These are phyloP conservation scores for Paramecium biaurelia DNA, from an alignment of 73 alveolate species.

Conservation along the genomic window DNA sequence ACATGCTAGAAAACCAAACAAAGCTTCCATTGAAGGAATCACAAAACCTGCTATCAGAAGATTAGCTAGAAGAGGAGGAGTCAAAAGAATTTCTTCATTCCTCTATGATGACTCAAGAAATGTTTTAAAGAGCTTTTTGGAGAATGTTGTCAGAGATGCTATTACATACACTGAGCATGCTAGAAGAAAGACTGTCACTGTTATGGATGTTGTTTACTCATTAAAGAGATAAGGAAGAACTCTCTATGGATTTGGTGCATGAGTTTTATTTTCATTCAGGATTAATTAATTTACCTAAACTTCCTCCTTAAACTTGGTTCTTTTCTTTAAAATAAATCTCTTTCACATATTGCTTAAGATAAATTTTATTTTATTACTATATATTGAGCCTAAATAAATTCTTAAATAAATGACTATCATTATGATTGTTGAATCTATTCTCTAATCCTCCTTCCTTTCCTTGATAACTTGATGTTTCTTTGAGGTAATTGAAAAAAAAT, in stretches of 20 bases:
- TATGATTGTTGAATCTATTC: neutral
- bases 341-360: neutral
- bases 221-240: conserved; percentile 84
- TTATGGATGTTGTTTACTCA: conserved; percentile 87
- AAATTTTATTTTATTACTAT: neutral
- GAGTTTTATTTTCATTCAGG: neutral
- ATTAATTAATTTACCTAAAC: neutral
- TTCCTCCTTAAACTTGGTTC: neutral
- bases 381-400: neutral
- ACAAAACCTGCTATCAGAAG: conserved; percentile 89
- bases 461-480: neutral
- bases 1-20: conserved; percentile 68
- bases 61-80: conserved; percentile 95
- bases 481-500: neutral
- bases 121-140: conserved; percentile 72
- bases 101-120: conserved; percentile 86
- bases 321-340: neutral
- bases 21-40: conserved; percentile 80
- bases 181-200: conserved; percentile 85
- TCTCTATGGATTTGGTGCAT: conserved; percentile 79
- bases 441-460: neutral
- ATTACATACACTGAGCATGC: conserved; percentile 84
- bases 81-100: conserved; percentile 79
- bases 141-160: conserved; percentile 82
- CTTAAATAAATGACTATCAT: neutral